Conservation (phyloP, 768 basidiomycete species). For the Punctularia strigosozonata region DNA sequence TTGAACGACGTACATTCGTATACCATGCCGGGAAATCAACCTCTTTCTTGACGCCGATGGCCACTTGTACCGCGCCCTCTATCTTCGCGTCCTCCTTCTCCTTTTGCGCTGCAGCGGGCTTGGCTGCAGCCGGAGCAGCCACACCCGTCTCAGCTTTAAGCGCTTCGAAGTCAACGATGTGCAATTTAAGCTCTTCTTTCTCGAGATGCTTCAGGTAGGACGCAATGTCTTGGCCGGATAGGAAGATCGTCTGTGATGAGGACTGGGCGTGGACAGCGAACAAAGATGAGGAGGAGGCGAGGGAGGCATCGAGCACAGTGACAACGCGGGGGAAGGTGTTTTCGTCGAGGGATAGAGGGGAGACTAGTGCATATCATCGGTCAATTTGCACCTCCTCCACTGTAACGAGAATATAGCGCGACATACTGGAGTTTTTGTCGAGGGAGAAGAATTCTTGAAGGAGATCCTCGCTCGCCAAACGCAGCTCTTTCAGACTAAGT, state of each 20-base stretch:
- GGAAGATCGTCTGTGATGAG: constrained; percentile 61
- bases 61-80: constrained; percentile 83
- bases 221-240: constrained; percentile 66
- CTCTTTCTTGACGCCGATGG: constrained; percentile 92
- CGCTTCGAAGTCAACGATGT: constrained; percentile 62
- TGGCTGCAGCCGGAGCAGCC: constrained; percentile 17
- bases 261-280: constrained; percentile 73
- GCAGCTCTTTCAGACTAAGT: constrained; percentile 76
- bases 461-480: constrained; percentile 78
- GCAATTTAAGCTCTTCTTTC: constrained; percentile 49
- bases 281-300: constrained; percentile 52
- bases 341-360: constrained; percentile 61
- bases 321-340: constrained; percentile 57
- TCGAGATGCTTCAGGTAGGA: constrained; percentile 64
- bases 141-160: constrained; percentile 38
- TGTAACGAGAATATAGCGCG: constrained; percentile 2
- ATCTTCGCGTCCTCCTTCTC: constrained; percentile 72
- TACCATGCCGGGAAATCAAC: constrained; percentile 94
- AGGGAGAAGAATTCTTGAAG: constrained; percentile 74
- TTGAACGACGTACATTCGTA: constrained; percentile 53
- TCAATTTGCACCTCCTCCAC: not conserved
- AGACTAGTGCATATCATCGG: constrained; percentile 40
- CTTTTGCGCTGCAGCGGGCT: constrained; percentile 27
- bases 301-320: constrained; percentile 68
- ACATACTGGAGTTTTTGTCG: constrained; percentile 65